phyloP scores from a whole-genome alignment of 2,329 filamentous ascomycete genomes.

The Exophiala dermatitidis region DNA sequence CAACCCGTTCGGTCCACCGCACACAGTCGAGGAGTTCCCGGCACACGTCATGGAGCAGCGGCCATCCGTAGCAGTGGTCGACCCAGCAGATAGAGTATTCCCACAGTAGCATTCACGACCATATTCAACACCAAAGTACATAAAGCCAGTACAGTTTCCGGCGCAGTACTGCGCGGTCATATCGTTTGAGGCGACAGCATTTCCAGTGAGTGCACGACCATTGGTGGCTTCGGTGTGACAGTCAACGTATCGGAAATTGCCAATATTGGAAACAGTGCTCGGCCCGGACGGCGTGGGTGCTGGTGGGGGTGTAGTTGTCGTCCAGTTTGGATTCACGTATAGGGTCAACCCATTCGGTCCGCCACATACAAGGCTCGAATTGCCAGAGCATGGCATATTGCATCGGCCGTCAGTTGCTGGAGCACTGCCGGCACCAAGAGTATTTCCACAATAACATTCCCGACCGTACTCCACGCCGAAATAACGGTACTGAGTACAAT shows the following conservation, averaged over 20 bases:
- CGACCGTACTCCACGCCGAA: slow-evolving; percentile 32
- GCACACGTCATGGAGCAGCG: slow-evolving; percentile 27
- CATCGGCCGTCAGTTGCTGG: slow-evolving; percentile 33
- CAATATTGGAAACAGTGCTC: slow-evolving; percentile 13
- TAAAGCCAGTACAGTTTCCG: slow-evolving; percentile 26
- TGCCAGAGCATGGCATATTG: slow-evolving; percentile 36
- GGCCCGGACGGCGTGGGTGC: slow-evolving; percentile 12
- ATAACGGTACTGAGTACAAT: slow-evolving; percentile 29
- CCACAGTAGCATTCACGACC: background rate
- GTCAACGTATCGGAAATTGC: slow-evolving; percentile 18
- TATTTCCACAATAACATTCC: slow-evolving; percentile 35
- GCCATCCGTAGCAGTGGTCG: slow-evolving; percentile 20
- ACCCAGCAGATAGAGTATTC: background rate
- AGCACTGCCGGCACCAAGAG: slow-evolving; percentile 17
- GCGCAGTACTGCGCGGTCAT: slow-evolving; percentile 20
- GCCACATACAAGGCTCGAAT: slow-evolving; percentile 39
- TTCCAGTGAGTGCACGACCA: slow-evolving; percentile 19
- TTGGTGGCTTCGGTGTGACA: slow-evolving; percentile 19
- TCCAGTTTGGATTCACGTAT: slow-evolving; percentile 15
- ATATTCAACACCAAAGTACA: slow-evolving; percentile 28
- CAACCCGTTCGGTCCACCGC: slow-evolving; percentile 28
- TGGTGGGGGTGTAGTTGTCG: slow-evolving; percentile 6
- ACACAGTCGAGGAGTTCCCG: slow-evolving; percentile 30
- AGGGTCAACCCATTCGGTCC: slow-evolving; percentile 45
- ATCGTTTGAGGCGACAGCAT: slow-evolving; percentile 10